Conservation (phyloP, 2,329 filamentous ascomycete genomes). For the Exophiala spinifera region DNA sequence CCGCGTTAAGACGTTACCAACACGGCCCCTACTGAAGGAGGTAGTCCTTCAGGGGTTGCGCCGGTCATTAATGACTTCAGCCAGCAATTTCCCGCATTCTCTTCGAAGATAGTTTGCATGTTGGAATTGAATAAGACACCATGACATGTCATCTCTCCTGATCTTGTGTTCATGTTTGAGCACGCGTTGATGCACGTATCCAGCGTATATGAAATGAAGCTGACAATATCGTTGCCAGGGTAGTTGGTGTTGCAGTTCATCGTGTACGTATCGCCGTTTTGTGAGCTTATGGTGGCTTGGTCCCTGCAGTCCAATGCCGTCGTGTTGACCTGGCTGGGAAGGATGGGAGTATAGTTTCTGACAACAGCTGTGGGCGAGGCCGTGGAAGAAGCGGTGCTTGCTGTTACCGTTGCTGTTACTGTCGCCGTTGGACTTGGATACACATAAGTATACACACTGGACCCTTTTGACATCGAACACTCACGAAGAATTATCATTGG, state of each 20-base stretch:
- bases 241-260: constrained; percentile 7
- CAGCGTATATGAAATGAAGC: constrained; percentile 7
- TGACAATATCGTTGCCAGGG: constrained; percentile 4
- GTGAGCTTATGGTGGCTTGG: background rate
- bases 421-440: background rate
- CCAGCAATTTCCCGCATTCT: constrained; percentile 5
- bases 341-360: constrained; percentile 1
- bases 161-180: constrained; percentile 3
- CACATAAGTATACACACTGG: background rate
- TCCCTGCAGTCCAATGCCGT: constrained; percentile 4
- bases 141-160: background rate
- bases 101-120: background rate
- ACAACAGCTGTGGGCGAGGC: background rate
- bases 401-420: constrained; percentile 2
- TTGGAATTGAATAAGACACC: constrained; percentile 6
- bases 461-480: background rate
- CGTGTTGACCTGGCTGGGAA: constrained; percentile 6
- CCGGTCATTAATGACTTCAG: constrained; percentile 4
- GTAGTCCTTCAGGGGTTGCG: background rate
- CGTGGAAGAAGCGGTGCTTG: background rate
- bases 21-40: constrained; percentile 6
- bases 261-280: background rate
- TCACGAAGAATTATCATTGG: background rate
- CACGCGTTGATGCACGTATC: constrained; percentile 8
- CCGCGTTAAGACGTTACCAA: background rate